Evolutionary conservation across 345 rosid species (phyloP).

Genomic region (Barbarea vulgaris): DNA sequence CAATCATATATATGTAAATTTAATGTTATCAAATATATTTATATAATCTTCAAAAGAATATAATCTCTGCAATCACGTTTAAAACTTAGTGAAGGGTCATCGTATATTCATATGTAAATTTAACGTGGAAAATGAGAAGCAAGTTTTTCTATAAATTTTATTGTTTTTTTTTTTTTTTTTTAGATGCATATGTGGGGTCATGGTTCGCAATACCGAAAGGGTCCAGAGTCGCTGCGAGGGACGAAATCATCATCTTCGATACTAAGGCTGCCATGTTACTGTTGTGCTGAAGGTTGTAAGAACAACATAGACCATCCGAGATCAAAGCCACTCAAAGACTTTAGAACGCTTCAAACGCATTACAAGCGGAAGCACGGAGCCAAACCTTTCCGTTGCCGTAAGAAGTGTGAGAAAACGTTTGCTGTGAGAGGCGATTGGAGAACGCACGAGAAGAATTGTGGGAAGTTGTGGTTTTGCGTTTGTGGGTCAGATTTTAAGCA

Average conservation of each 20-base stretch:
- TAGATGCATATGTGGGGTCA: constrained; percentile 99
- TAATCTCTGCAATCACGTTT: neutral
- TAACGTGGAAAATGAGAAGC: constrained; percentile 1
- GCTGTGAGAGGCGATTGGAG: constrained; percentile 99
- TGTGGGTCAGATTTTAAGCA: constrained; percentile 99
- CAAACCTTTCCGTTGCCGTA: constrained; percentile 75
- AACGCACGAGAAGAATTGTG: constrained; percentile 97
- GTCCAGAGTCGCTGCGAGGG: constrained; percentile 79
- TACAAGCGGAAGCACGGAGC: constrained; percentile 83
- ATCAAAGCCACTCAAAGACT: constrained; percentile 82
- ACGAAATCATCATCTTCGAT: constrained; percentile 69
- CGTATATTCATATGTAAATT: neutral
- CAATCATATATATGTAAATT: neutral
- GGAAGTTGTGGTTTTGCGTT: constrained; percentile 94
- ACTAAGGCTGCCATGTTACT: constrained; percentile 80
- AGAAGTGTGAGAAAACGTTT: constrained; percentile 77
- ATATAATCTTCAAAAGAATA: neutral
- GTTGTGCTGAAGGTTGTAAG: constrained; percentile 81
- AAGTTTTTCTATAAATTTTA: neutral
- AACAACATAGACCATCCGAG: constrained; percentile 86
- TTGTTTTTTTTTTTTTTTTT: neutral
- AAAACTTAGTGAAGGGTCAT: neutral
- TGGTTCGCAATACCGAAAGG: constrained; percentile 86
- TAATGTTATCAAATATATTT: neutral
- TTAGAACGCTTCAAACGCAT: constrained; percentile 91